Conservation (phyloP, 2,329 filamentous ascomycete species). For the Neobulgaria alba region DNA sequence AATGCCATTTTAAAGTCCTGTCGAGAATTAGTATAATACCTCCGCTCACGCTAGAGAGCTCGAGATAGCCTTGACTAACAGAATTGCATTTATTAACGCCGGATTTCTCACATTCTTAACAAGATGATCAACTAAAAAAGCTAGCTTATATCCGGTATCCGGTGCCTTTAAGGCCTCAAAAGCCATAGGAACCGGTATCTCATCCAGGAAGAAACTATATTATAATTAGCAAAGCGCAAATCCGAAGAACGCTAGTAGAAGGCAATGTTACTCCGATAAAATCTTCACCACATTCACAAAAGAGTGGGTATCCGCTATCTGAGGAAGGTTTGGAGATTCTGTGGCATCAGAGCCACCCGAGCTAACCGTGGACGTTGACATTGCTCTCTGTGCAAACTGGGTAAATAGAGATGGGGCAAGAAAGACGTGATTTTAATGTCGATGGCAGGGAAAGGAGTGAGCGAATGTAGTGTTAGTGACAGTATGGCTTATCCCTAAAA, state of each 20-base stretch:
- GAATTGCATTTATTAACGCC: constrained; percentile 61
- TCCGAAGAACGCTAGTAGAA: neutral
- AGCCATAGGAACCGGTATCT: constrained; percentile 54
- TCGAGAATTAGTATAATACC: constrained; percentile 3
- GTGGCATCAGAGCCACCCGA: neutral
- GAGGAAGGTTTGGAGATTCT: constrained; percentile 31
- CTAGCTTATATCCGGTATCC: constrained; percentile 49
- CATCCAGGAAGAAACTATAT: constrained; percentile 51
- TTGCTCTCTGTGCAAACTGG: neutral
- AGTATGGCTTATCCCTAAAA: too few relatives aligned
- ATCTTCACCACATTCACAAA: constrained; percentile 61
- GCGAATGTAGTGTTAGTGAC: too few relatives aligned
- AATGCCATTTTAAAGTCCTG: constrained; percentile 70
- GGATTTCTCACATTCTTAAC: constrained; percentile 55
- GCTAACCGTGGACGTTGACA: neutral
- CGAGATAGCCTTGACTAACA: constrained; percentile 43
- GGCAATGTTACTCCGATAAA: constrained; percentile 46
- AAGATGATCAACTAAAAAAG: constrained; percentile 54
- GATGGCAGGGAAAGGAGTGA: too few relatives aligned
- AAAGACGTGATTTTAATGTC: too few relatives aligned
- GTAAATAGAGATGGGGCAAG: neutral
- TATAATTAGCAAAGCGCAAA: constrained; percentile 4
- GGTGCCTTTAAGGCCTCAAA: constrained; percentile 68
- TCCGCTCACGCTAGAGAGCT: neutral
- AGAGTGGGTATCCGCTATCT: constrained; percentile 47